These are phyloP conservation scores for Ambrosiella beaveri DNA, from an alignment of 2,329 filamentous ascomycete species.

Conservation along the genomic window DNA sequence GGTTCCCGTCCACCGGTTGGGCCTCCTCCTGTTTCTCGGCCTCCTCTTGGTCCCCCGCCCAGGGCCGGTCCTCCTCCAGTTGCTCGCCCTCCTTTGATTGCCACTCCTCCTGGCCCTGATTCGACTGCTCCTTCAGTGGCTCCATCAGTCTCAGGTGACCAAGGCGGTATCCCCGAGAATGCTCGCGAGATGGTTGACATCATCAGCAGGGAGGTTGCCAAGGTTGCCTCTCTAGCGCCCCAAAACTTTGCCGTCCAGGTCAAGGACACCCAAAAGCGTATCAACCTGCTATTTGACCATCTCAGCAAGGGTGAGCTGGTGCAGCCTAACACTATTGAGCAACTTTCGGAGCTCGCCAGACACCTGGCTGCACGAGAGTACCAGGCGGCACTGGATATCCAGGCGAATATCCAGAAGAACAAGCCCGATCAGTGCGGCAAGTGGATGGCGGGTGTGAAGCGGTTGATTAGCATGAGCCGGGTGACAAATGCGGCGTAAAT, in stretches of 20 bases:
- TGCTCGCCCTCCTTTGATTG: constrained; percentile 23
- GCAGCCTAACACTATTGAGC: constrained; percentile 57
- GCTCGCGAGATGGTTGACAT: constrained; percentile 70
- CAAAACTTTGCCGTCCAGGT: constrained; percentile 77
- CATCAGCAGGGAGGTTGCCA: constrained; percentile 68
- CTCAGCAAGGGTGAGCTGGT: constrained; percentile 89
- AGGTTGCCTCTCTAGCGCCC: constrained; percentile 72
- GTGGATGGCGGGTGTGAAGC: constrained; percentile 75
- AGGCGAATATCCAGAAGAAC: constrained; percentile 59
- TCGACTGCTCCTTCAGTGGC: constrained; percentile 23
- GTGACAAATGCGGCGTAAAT: constrained; percentile 32
- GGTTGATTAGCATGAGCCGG: constrained; percentile 64
- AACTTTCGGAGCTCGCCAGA: constrained; percentile 45
- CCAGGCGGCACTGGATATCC: constrained; percentile 46
- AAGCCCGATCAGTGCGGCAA: constrained; percentile 67
- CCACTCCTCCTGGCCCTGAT: constrained; percentile 30
- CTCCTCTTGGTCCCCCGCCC: constrained; percentile 16
- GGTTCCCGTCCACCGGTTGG: constrained; percentile 20
- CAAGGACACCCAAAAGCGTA: constrained; percentile 80
- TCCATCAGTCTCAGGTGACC: constrained; percentile 51
- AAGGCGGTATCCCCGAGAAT: constrained; percentile 65
- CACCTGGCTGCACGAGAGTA: constrained; percentile 54
- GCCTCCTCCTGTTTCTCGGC: constrained; percentile 16
- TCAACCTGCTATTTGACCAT: constrained; percentile 90
- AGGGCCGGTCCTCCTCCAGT: constrained; percentile 9